Evolutionary conservation across 495 filamentous ascomycete genomes (phyloP).

Genomic region (Penicillium nucicola): DNA sequence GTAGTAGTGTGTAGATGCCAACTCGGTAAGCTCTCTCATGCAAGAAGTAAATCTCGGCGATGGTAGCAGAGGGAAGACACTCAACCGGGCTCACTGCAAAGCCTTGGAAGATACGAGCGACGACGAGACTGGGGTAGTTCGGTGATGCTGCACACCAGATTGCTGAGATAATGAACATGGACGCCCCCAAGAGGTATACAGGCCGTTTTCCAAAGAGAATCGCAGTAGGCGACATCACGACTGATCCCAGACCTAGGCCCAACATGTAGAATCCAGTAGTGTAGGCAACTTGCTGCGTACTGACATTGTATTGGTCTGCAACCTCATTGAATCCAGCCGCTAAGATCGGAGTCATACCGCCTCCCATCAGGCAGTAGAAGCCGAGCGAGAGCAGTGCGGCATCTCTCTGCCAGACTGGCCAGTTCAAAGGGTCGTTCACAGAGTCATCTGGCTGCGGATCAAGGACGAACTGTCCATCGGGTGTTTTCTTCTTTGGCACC

Average conservation of each 20-base stretch:
- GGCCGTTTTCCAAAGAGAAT: constrained; percentile 90
- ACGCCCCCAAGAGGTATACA: constrained; percentile 77
- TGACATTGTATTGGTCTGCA: constrained; percentile 65
- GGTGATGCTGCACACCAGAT: constrained; percentile 86
- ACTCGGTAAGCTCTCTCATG: constrained; percentile 93
- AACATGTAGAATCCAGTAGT: constrained; percentile 96
- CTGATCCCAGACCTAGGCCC: constrained; percentile 81
- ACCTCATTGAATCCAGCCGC: constrained; percentile 89
- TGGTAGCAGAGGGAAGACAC: constrained; percentile 88
- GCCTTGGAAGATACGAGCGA: constrained; percentile 84
- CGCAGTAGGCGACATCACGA: constrained; percentile 84
- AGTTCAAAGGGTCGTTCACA: constrained; percentile 89
- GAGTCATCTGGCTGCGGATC: constrained; percentile 92
- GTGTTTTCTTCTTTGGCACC: constrained; percentile 65
- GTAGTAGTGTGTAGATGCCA: constrained; percentile 89
- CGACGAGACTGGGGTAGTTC: constrained; percentile 73
- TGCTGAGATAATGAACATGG: constrained; percentile 71
- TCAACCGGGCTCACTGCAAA: constrained; percentile 90
- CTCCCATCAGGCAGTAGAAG: constrained; percentile 88
- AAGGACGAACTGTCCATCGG: constrained; percentile 81
- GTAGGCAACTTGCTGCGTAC: constrained; percentile 72
- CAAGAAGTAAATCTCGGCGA: constrained; percentile 95
- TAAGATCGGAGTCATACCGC: constrained; percentile 87
- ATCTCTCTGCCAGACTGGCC: constrained; percentile 82
- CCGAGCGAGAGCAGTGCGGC: constrained; percentile 78